Percentiles rank a stretch among this genome's conserved stretches.
These are phyloP conservation scores for Paecilomyces niveus DNA, from an alignment of 2,329 filamentous ascomycete species.

Conservation along the genomic window DNA sequence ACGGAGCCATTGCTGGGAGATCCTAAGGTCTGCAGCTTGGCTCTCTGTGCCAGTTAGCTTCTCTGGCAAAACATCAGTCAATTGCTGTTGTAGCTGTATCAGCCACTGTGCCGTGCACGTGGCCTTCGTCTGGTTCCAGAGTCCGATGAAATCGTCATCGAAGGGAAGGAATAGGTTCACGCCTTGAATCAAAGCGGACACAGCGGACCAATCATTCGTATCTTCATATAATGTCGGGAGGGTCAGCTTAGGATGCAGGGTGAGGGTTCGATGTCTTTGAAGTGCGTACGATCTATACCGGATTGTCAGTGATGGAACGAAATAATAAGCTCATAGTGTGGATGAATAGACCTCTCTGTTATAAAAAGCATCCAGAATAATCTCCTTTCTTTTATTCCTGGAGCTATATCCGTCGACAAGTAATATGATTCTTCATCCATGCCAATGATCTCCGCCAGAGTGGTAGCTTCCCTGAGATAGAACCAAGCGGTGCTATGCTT, in stretches of 20 bases:
- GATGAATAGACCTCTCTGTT: slow-evolving; percentile 38
- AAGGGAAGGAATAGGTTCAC: slow-evolving; percentile 55
- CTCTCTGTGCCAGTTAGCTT: background rate
- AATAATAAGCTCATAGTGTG: background rate
- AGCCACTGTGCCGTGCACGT: slow-evolving; percentile 54
- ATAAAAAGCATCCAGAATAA: slow-evolving; percentile 62
- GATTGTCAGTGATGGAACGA: background rate
- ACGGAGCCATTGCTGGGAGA: background rate
- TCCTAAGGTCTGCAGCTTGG: background rate
- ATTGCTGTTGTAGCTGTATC: slow-evolving; percentile 54
- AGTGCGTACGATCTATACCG: slow-evolving; percentile 56
- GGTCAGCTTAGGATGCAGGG: slow-evolving; percentile 58
- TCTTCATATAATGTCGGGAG: slow-evolving; percentile 53
- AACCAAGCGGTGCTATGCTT: slow-evolving; percentile 67
- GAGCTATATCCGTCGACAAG: slow-evolving; percentile 47
- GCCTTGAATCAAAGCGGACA: background rate
- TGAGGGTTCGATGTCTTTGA: slow-evolving; percentile 58
- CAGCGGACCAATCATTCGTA: slow-evolving; percentile 27
- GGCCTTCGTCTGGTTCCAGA: slow-evolving; percentile 60
- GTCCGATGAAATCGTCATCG: slow-evolving; percentile 55
- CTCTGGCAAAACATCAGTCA: background rate
- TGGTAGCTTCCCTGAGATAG: slow-evolving; percentile 64
- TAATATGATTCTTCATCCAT: slow-evolving; percentile 38
- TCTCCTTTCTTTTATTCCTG: slow-evolving; percentile 44
- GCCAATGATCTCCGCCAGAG: slow-evolving; percentile 39